Conservation (phyloP, 208 protist species). For the Vickermania ingenoplastis region DNA sequence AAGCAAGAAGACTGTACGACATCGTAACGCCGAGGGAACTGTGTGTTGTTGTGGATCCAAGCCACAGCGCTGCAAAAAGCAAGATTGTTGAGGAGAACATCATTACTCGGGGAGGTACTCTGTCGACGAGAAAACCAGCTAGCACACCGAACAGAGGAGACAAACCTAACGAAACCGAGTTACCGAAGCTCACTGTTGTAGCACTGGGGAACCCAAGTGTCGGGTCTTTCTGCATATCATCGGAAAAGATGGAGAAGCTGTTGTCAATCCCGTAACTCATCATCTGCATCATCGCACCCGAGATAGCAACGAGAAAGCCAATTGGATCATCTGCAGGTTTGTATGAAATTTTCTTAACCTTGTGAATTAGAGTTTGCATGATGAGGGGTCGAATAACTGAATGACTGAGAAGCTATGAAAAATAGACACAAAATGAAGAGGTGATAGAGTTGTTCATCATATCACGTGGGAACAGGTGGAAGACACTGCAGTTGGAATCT, state of each 20-base stretch:
- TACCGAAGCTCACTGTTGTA: slow-evolving; percentile 64
- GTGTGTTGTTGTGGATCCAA: slow-evolving; percentile 45
- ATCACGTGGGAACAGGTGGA: too few relatives aligned
- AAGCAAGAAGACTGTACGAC: slow-evolving; percentile 64
- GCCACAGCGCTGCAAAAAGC: slow-evolving; percentile 51
- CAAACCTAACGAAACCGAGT: slow-evolving; percentile 62
- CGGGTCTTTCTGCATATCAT: slow-evolving; percentile 59
- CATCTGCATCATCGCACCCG: slow-evolving; percentile 71
- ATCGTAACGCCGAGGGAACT: slow-evolving; percentile 52
- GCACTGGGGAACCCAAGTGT: slow-evolving; percentile 53
- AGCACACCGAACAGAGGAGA: slow-evolving; percentile 66
- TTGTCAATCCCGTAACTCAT: slow-evolving; percentile 82
- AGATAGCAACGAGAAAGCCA: slow-evolving; percentile 68
- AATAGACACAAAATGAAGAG: slow-evolving; percentile 7
- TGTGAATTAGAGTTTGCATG: slow-evolving; percentile 5
- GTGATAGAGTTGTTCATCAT: background rate
- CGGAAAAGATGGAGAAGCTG: slow-evolving; percentile 70
- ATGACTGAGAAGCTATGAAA: background rate
- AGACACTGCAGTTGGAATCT: too few relatives aligned
- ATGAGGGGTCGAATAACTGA: background rate
- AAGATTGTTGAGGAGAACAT: slow-evolving; percentile 44
- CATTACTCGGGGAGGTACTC: slow-evolving; percentile 58
- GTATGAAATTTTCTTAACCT: slow-evolving; percentile 12
- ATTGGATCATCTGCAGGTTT: slow-evolving; percentile 65
- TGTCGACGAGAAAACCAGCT: slow-evolving; percentile 63